Conservation (phyloP, 805 yeast species). For the Groenewaldozyma tartarivorans region DNA sequence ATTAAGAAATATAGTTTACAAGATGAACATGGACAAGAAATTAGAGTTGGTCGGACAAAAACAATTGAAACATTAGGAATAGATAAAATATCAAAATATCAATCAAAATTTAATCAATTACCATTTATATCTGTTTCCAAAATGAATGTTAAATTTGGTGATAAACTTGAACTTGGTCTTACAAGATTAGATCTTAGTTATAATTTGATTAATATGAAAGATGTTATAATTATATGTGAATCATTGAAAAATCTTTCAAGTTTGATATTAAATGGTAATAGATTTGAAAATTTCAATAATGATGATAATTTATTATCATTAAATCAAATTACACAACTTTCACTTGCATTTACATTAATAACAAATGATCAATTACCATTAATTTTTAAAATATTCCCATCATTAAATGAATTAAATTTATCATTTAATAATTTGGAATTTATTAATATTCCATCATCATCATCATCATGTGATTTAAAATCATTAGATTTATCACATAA, state of each 20-base stretch:
- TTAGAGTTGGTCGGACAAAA: constrained; percentile 46
- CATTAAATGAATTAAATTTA: constrained; percentile 26
- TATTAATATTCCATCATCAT: neutral
- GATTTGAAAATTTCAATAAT: constrained; percentile 17
- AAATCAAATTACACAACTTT: constrained; percentile 9
- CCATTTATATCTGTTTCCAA: constrained; percentile 42
- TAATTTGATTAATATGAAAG: constrained; percentile 41
- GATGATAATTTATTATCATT: neutral
- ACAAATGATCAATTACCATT: constrained; percentile 6
- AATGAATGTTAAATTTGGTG: constrained; percentile 26
- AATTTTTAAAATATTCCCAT: constrained; percentile 30
- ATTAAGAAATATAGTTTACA: constrained; percentile 36
- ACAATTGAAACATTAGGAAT: constrained; percentile 57
- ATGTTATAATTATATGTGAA: constrained; percentile 31
- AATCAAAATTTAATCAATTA: constrained; percentile 38
- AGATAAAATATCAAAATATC: constrained; percentile 41
- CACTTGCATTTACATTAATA: constrained; percentile 17
- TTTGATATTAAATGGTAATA: constrained; percentile 40
- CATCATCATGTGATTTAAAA: constrained; percentile 13
- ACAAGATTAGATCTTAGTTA: constrained; percentile 47
- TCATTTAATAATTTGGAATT: constrained; percentile 35
- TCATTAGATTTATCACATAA: constrained; percentile 33
- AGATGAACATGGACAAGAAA: constrained; percentile 21
- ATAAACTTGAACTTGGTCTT: constrained; percentile 8
- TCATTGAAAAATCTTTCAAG: constrained; percentile 31